These are phyloP conservation scores for Diaporthe australafricana DNA, from an alignment of 2,329 filamentous ascomycete species.

Conservation along the genomic window DNA sequence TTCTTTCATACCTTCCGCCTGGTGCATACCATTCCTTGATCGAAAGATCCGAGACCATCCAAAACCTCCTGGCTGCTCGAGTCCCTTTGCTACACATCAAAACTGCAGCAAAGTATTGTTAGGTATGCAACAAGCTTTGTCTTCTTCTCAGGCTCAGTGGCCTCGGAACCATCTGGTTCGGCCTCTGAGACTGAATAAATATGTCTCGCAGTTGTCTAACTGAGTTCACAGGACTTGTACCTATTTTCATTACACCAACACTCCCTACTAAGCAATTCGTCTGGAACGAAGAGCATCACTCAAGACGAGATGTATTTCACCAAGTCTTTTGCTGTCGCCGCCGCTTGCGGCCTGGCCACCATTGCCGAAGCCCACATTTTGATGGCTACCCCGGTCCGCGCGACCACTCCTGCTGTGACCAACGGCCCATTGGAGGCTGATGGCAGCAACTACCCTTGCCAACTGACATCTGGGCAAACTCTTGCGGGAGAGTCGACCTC, in stretches of 20 bases:
- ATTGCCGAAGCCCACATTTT: conserved; percentile 80
- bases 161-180: not conserved
- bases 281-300: conserved; percentile 51
- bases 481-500: conserved; percentile 61
- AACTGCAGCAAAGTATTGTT: conserved; percentile 25
- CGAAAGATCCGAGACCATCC: conserved; percentile 42
- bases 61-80: conserved; percentile 37
- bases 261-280: conserved; percentile 47
- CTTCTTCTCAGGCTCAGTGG: not conserved
- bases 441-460: conserved; percentile 86
- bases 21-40: conserved; percentile 54
- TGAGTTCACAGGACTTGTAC: conserved; percentile 35
- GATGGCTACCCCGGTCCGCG: conserved; percentile 77
- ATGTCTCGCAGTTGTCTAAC: conserved; percentile 23
- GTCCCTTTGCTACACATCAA: conserved; percentile 35
- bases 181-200: conserved; percentile 9
- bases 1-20: conserved; percentile 50
- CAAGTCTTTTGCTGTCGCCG: conserved; percentile 60
- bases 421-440: conserved; percentile 72
- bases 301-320: conserved; percentile 62
- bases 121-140: conserved; percentile 19
- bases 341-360: conserved; percentile 67
- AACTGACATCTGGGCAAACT: conserved; percentile 64
- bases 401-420: conserved; percentile 51
- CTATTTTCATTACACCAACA: conserved; percentile 41